These are phyloP conservation scores for Adiantum capillusveneris DNA, from an alignment of 75 land plant genomes.

Conservation along the genomic window DNA sequence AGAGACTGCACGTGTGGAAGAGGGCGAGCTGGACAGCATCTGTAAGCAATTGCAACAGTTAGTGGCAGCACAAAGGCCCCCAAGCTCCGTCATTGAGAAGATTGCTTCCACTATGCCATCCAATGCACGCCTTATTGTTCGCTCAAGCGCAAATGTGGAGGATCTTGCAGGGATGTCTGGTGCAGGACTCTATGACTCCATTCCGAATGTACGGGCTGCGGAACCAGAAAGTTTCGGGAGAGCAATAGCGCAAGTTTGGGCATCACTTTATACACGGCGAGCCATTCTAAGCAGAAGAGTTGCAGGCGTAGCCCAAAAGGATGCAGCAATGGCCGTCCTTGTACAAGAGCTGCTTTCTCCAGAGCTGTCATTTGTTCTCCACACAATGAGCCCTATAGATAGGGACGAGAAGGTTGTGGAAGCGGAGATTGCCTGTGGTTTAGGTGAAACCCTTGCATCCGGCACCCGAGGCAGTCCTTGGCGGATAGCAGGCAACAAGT, in stretches of 20 bases:
- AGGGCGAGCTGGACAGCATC: constrained; percentile 60
- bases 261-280: constrained; percentile 87
- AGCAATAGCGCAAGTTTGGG: constrained; percentile 90
- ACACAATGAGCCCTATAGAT: constrained; percentile 80
- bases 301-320: constrained; percentile 72
- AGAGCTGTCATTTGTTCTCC: constrained; percentile 87
- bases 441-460: constrained; percentile 94
- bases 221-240: constrained; percentile 52
- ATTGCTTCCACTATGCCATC: constrained; percentile 38
- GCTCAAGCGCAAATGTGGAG: constrained; percentile 99
- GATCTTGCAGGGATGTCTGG: constrained; percentile 99
- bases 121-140: constrained; percentile 55
- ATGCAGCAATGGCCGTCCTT: constrained; percentile 84
- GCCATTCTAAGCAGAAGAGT: constrained; percentile 86
- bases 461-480: constrained; percentile 93
- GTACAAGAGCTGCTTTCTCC: constrained; percentile 93
- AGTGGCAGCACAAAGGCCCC: constrained; percentile 39
- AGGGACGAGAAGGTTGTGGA: constrained; percentile 48
- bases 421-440: constrained; percentile 88
- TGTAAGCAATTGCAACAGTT: constrained; percentile 61
- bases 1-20: constrained; percentile 64
- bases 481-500: constrained; percentile 68
- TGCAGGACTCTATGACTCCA: constrained; percentile 95
- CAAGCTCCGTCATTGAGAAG: constrained; percentile 30
- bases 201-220: constrained; percentile 75